Percentiles rank a stretch among this genome's conserved stretches.
Evolutionary conservation across 106 monocot species (phyloP).

Genomic region (Hemerocallis citrina): DNA sequence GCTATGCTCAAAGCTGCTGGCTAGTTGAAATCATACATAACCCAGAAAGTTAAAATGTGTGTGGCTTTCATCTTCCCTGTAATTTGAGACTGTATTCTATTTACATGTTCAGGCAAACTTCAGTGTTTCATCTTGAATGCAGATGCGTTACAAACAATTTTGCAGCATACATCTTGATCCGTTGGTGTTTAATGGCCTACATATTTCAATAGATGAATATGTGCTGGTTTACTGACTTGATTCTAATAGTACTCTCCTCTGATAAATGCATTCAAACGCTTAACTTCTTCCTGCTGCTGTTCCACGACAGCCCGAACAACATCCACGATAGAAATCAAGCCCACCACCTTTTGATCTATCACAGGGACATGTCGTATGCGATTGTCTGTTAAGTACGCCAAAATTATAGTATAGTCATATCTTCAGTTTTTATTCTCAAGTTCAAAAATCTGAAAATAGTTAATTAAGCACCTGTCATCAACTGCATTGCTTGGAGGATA

Average conservation of each 20-base stretch:
- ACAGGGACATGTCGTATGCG: slow-evolving; percentile 58
- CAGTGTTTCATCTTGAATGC: no score
- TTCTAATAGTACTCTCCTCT: slow-evolving; percentile 57
- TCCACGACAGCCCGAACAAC: slow-evolving; percentile 54
- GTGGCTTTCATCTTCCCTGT: no score
- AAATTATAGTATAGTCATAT: neutral
- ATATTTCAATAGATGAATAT: no score
- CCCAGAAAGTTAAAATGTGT: no score
- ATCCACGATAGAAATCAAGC: slow-evolving; percentile 62
- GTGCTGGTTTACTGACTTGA: no score
- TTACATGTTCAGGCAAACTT: no score
- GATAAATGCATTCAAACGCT: slow-evolving; percentile 45
- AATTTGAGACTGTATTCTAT: no score
- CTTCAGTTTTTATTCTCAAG: neutral
- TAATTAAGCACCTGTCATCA: slow-evolving; percentile 18
- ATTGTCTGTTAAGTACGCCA: slow-evolving; percentile 37
- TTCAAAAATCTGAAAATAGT: neutral
- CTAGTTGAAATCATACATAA: no score
- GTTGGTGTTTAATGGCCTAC: no score
- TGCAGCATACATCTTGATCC: no score
- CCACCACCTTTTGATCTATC: slow-evolving; percentile 55
- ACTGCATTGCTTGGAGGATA: slow-evolving; percentile 51
- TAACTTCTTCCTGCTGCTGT: slow-evolving; percentile 55
- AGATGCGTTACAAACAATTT: no score
- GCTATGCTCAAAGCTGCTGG: no score